Percentiles rank a stretch among this genome's conserved stretches.
phyloP scores from a whole-genome alignment of 768 basidiomycete species.

The Cystofilobasidium ferigula region DNA sequence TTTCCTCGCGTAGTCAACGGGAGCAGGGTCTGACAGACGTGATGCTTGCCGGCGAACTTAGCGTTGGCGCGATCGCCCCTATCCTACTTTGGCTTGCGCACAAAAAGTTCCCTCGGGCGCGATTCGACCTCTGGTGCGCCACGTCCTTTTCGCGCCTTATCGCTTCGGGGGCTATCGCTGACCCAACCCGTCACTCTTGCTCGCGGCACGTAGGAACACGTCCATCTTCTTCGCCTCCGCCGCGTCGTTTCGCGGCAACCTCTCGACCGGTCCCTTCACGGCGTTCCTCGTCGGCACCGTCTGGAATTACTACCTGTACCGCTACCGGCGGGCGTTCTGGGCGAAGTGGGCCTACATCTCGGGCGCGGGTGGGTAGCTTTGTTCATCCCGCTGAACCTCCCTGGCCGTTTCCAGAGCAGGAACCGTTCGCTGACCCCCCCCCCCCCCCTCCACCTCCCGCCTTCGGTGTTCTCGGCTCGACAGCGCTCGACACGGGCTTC shows the following conservation, averaged over 20 bases:
- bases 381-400: too few relatives aligned
- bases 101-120: neutral
- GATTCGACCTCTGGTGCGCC: constrained; percentile 6
- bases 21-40: too few relatives aligned
- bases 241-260: neutral
- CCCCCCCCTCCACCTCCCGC: neutral
- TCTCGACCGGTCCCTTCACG: neutral
- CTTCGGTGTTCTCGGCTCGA: too few relatives aligned
- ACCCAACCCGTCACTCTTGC: neutral
- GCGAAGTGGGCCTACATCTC: constrained; percentile 10
- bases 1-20: neutral
- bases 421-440: too few relatives aligned
- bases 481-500: constrained; percentile 1
- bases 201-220: neutral
- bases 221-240: neutral
- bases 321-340: constrained; percentile 2
- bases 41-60: neutral
- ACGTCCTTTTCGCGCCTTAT: neutral
- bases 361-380: too few relatives aligned
- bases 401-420: too few relatives aligned
- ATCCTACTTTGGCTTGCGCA: constrained; percentile 1
- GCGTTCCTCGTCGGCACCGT: neutral
- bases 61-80: constrained; percentile 2
- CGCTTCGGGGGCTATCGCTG: neutral
- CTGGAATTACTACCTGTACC: constrained; percentile 4